Evolutionary conservation across 257 asterid genomes (phyloP), one percentile per base, ranked within the genome.

Genomic region (Przewalskia tangutica): DNA sequence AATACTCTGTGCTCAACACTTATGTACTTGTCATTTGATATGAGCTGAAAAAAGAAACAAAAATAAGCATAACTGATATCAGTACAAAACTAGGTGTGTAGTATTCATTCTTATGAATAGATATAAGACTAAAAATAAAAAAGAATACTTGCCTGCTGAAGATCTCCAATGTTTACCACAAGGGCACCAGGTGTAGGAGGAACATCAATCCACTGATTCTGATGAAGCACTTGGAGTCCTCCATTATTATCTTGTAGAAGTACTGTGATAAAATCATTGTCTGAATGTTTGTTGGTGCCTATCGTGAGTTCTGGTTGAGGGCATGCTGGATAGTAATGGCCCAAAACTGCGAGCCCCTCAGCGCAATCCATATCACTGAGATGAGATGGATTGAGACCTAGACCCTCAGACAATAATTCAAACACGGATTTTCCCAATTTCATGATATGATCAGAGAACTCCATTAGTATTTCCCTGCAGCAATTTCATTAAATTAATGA

Each of bases 271-370:
- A 91, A 93, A 75, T 46, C 81, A 48, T 81, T 88, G 23, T 93
- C 97, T 0, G 91, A 76, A 58, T 93, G 97, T 51, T 82, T 86
- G 82, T 70, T 89, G 13, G 93, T 83, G 44, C 97, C 97, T 17
- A 93, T 44, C 0, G 95, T 90, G 64, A 91, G 67, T 10, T 90
- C 90, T 18, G 97, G 97, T 27, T 91, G 87, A 12, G 97, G 95
- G 67, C 97, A 93, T 12, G 89, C 84, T 32, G 97, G 95, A 84
- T 91, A 91, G 89, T 89, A 89, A 78, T 93, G 94, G 54, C 86
- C 90, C 55, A 87, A 23, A 51, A 90, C 65, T 2, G 85, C 40
- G 14, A 90, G 95, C 17, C 93, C 93, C 2, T 86, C 70, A 1
- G 84, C 83, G 20, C 95, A 90, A 2, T 77, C 93, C 86, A 91